A percentile compares a stretch with the other conserved stretches of the same genome.
phyloP scores from a whole-genome alignment of 225 moss, liverwort and hornwort species.

The Pseudisothecium myosuroides region DNA sequence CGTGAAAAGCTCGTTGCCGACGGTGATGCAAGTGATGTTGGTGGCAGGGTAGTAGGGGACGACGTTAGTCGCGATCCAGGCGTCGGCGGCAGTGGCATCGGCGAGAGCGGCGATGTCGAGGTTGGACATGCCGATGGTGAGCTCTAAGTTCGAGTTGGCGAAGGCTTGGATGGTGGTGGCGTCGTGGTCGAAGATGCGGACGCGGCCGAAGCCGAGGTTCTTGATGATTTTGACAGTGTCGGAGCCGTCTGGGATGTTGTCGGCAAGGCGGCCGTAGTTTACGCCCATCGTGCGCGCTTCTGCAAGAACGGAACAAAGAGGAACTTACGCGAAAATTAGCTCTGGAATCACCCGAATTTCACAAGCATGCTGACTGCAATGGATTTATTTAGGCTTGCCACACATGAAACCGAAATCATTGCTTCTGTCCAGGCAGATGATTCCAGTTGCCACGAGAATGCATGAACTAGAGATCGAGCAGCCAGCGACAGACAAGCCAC shows the following conservation, averaged over 20 bases:
- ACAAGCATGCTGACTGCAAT: not conserved
- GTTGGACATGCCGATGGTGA: conserved; percentile 41
- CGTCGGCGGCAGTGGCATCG: conserved; percentile 2
- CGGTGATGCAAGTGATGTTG: conserved; percentile 46
- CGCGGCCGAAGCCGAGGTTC: conserved; percentile 14
- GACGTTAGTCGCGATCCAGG: conserved; percentile 34
- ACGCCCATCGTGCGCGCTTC: conserved; percentile 35
- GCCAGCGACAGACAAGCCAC: not conserved
- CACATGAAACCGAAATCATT: not conserved
- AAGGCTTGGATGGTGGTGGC: conserved; percentile 26
- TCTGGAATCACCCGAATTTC: not conserved
- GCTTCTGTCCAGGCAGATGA: not conserved
- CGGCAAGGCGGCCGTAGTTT: conserved; percentile 36
- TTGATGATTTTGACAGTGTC: conserved; percentile 18
- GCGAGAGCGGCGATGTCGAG: conserved; percentile 6
- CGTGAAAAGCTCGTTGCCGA: conserved; percentile 42
- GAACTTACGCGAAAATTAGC: not conserved
- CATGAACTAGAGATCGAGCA: not conserved
- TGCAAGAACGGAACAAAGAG: not conserved
- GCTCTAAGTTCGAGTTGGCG: conserved; percentile 15
- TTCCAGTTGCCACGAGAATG: not conserved
- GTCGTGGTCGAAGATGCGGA: conserved; percentile 39
- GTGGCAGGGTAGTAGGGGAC: conserved; percentile 45
- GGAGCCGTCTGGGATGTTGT: conserved; percentile 18
- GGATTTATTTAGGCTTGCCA: not conserved